Base-by-base conservation (phyloP, 2,329 filamentous ascomycete genomes). In the Hypoxylon sp. region DNA sequence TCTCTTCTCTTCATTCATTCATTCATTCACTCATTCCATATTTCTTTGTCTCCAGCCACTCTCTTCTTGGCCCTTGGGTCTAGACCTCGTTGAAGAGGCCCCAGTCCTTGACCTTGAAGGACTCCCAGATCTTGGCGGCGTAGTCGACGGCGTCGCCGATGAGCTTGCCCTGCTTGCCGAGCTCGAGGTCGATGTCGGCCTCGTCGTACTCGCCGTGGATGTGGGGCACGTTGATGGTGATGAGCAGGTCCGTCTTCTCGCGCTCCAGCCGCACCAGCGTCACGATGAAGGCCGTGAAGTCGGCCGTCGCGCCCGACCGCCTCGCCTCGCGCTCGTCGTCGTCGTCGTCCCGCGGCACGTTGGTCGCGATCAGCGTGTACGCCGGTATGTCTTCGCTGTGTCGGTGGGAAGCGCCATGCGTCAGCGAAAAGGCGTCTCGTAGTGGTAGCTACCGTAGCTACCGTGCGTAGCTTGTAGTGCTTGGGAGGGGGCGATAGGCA, bases 201-300 rank as follows among this genome's bases (percentile, higher is more conserved):
- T 87, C 84, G 67, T 87, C 81, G 71, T 92, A 92, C 73, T 90
- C 85, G 61, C 88, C 88, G 66, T 85, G 82, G 65, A 92, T 88
- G 71, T 95, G 89, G 23, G 93, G 94, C 43, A 96, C 90, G 75
- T 97, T 97, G 70, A 97, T 85, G 35, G 90, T 90, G 61, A 97
- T 86, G 42, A 97, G 78, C 33, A 98, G 78, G 74, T 98, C 94
- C 1, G 93, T 94, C 55, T 80, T 81, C 71, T 92, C 82, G 68
- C 84, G 82, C 74, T 88, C 88, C 42, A 98, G 80, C 13, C 94
- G 83, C 54, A 97, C 77, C 35, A 97, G 79, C 13, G 91, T 85
- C 64, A 96, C 81, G 64, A 93, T 85, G 58, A 95, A 88, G 37
- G 85, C 90, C 6, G 90, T 91, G 73, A 90, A 90, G 70, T 87